Evolutionary conservation across 257 asterid genomes (phyloP), one percentile per base, ranked within the genome.

Genomic region (Solanum ossicruentum): DNA sequence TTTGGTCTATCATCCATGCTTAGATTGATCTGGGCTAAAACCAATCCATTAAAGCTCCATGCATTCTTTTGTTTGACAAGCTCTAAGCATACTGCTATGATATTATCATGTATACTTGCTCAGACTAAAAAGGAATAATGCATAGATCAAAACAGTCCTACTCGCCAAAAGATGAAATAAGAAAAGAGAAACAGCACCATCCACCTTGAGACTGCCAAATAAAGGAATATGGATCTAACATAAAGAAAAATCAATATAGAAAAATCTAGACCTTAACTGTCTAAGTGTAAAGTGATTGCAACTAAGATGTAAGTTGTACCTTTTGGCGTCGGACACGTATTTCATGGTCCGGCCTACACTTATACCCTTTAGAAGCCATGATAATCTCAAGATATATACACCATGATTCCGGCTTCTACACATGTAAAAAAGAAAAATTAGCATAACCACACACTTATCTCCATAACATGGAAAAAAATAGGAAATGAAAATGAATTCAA

Each of bases 281-380:
- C 41, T 5, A 72, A 43, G 26, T n/a, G 55, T 39, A 39, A 63
- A 60, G 36, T 61, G 57, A 81, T 75, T 80, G 73, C 77, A 85
- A 78, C 32, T 26, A 72, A 87, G 81, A 80, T 32, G 16, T 39
- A 17, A 86, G 21, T 80, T 85, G 85, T 87, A 97, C 99, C 98
- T 97, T 97, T 84, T 92, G 99, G 82, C 98, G 91, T 92, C 86
- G 93, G 79, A 97, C 96, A 72, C 98, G 92, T 11, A 98, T 89
- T 84, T 97, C 99, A 93, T 94, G 95, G 91, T 97, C 99, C 89
- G 90, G 94, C 86, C 92, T 97, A 84, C 94, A 94, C 93, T 97
- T 93, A 75, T 93, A 96, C 91, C 98, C 99, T 93, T 95, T 97
- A 84, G 99, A 95, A 94, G 98, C 98, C 99, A 97, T 97, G 88